Base-by-base conservation (phyloP, 2,329 filamentous ascomycete species). In the Exophiala sp. region DNA sequence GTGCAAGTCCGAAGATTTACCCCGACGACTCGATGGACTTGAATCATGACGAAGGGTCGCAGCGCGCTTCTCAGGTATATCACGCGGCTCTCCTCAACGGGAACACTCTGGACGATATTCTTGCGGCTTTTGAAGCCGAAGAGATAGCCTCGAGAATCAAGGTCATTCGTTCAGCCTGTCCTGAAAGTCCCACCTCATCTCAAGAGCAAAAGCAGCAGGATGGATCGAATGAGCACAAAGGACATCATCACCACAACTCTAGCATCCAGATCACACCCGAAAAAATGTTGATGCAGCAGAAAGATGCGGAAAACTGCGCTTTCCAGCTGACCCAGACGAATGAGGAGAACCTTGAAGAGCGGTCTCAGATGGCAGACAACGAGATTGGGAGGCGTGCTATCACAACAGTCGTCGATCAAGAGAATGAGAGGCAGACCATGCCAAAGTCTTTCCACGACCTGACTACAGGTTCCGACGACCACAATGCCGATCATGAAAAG, bases 81-180 rank as follows among this genome's bases (percentile, higher is more conserved):
- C 54, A 57, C 40, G 55, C 58, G 3, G 55, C 55, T 9, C 38
- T 58, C n/a, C 41, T 53, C 18, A 55, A 55, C 20, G 48, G 48
- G 8, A 51, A 39, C 33, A 58, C 58, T 21, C 29, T 55, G 33
- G 58, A 57, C 35, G 46, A 59, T 33, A 52, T 59, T 18, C 50
- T 59, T 12, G 57, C 53, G n/a, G 50, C 57, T 2, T 56, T 54
- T 20, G 57, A 55, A 39, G 46, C 32, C 11, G 44, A 52, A 39
- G 32, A 43, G 21, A 38, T 38, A 16, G 11, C 35, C 10, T 16
- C 35, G 6, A 38, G 14, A 10, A 12, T 12, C 3, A 38, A 38
- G 10, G 10, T 10, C 11, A 16, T 16, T 9, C 11, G 11, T 5
- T 38, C 5, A 10, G 14, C 35, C 5, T 38, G 35, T 38, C 35